Percentiles rank a stretch among this genome's conserved stretches.
Evolutionary conservation across 805 yeast species (phyloP).

Genomic region (Kodamaea fukazawae): DNA sequence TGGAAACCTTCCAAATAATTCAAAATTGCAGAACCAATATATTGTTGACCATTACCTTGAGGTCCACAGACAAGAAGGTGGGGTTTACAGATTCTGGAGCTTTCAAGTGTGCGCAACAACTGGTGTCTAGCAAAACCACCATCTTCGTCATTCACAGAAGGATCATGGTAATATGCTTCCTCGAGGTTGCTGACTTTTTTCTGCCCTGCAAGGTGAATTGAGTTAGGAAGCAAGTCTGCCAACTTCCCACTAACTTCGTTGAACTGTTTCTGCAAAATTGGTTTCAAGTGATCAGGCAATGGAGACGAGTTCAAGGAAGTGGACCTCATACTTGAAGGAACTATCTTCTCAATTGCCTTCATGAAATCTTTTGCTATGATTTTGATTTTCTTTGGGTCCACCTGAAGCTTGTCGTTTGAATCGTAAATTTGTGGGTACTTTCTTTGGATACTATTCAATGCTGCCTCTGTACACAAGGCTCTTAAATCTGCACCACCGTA

Average conservation of each 20-base stretch:
- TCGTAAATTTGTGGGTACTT: conserved; percentile 89
- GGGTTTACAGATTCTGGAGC: conserved; percentile 76
- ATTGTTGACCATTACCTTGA: conserved; percentile 83
- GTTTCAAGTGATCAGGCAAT: conserved; percentile 66
- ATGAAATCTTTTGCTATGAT: conserved; percentile 84
- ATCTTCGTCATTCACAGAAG: conserved; percentile 53
- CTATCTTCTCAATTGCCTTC: conserved; percentile 77
- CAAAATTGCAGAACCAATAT: conserved; percentile 76
- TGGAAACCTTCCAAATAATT: conserved; percentile 86
- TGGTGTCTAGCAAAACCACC: conserved; percentile 72
- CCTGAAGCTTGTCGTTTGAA: conserved; percentile 65
- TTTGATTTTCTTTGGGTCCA: conserved; percentile 67
- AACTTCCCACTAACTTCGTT: conserved; percentile 45
- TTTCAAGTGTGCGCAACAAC: conserved; percentile 46
- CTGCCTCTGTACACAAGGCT: conserved; percentile 94
- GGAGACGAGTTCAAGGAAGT: conserved; percentile 73
- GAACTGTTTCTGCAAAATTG: conserved; percentile 57
- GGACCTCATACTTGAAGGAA: conserved; percentile 90
- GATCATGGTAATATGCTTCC: conserved; percentile 64
- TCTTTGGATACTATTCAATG: conserved; percentile 86
- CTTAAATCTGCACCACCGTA: conserved; percentile 97
- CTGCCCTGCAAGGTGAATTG: conserved; percentile 31
- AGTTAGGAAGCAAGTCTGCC: conserved; percentile 58
- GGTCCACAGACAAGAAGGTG: conserved; percentile 71
- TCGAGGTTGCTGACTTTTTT: conserved; percentile 59